A percentile compares a stretch with the other conserved stretches of the same genome.
phyloP scores from a whole-genome alignment of 2,329 filamentous ascomycete species.

The Huntiella omanensis region DNA sequence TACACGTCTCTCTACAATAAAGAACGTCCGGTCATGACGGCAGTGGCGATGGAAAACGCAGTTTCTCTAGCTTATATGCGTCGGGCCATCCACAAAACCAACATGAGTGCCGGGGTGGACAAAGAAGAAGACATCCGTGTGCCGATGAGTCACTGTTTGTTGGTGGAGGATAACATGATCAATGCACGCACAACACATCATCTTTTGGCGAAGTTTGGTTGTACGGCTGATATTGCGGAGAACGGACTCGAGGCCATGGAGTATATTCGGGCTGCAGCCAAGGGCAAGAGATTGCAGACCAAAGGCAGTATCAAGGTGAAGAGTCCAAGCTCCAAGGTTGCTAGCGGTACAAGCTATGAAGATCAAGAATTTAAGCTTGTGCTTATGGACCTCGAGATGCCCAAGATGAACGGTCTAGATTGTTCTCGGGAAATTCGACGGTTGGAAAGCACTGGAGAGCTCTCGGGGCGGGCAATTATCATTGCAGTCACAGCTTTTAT shows the following conservation, averaged over 20 bases:
- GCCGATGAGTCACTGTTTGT: slow-evolving; percentile 19
- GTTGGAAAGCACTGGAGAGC: slow-evolving; percentile 41
- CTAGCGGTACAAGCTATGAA: no score
- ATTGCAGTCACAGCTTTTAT: slow-evolving; percentile 75
- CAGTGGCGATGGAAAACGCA: no score
- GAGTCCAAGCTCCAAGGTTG: no score
- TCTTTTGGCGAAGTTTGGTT: slow-evolving; percentile 41
- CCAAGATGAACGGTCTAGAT: slow-evolving; percentile 63
- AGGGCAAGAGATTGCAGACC: slow-evolving; percentile 31
- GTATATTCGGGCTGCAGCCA: slow-evolving; percentile 33
- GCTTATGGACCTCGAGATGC: slow-evolving; percentile 71
- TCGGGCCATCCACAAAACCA: no score
- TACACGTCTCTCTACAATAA: no score
- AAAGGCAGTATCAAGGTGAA: slow-evolving; percentile 19
- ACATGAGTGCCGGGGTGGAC: no score
- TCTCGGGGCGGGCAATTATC: slow-evolving; percentile 51
- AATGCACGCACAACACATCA: slow-evolving; percentile 46
- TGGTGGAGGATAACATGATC: slow-evolving; percentile 50
- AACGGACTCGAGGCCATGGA: slow-evolving; percentile 45
- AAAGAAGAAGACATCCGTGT: slow-evolving; percentile 2
- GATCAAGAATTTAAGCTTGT: slow-evolving; percentile 40
- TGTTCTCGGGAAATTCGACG: slow-evolving; percentile 52
- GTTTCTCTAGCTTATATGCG: no score
- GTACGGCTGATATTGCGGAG: slow-evolving; percentile 42
- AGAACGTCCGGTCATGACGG: no score